Percentiles rank a stretch among this genome's conserved stretches.
Evolutionary conservation across 345 rosid genomes (phyloP).

Genomic region (Melaleuca quinquenervia): DNA sequence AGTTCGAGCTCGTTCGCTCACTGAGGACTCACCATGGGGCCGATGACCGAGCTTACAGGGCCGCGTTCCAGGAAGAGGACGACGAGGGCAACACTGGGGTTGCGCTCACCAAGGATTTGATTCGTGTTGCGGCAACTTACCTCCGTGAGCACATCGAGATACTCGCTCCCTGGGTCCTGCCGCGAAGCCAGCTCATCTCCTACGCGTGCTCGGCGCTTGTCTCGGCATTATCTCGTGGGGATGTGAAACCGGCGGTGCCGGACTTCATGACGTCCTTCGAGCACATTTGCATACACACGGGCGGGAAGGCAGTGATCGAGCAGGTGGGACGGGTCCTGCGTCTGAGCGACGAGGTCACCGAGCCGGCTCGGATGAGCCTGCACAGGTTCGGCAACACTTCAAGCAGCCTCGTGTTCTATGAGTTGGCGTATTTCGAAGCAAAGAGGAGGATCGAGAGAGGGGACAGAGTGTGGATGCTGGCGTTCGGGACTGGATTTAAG

Average conservation of each 20-base stretch:
- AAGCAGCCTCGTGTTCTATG: slow-evolving; percentile 11
- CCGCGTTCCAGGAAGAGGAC: slow-evolving; percentile 13
- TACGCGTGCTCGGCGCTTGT: not conserved
- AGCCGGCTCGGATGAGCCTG: slow-evolving; percentile 10
- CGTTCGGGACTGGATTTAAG: slow-evolving; percentile 15
- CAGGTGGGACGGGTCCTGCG: slow-evolving; percentile 1
- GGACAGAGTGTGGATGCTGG: slow-evolving; percentile 11
- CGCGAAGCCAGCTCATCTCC: not conserved
- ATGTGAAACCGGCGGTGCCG: not conserved
- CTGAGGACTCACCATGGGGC: slow-evolving; percentile 12
- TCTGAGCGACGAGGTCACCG: not conserved
- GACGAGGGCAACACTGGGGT: slow-evolving; percentile 2
- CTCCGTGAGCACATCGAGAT: slow-evolving; percentile 4
- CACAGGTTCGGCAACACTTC: slow-evolving; percentile 16
- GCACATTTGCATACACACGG: slow-evolving; percentile 10
- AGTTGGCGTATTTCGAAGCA: slow-evolving; percentile 11
- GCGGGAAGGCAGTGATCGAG: slow-evolving; percentile 15
- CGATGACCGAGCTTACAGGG: slow-evolving; percentile 9
- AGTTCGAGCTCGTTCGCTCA: slow-evolving; percentile 2
- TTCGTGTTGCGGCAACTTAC: not conserved
- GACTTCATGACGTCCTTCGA: slow-evolving; percentile 11
- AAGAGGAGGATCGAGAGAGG: slow-evolving; percentile 4
- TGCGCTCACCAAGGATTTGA: slow-evolving; percentile 8
- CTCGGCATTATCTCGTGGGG: not conserved
- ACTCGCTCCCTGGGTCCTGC: slow-evolving; percentile 9